Base-by-base conservation (phyloP, 2,329 filamentous ascomycete species). In the Trichoderma sp. region DNA sequence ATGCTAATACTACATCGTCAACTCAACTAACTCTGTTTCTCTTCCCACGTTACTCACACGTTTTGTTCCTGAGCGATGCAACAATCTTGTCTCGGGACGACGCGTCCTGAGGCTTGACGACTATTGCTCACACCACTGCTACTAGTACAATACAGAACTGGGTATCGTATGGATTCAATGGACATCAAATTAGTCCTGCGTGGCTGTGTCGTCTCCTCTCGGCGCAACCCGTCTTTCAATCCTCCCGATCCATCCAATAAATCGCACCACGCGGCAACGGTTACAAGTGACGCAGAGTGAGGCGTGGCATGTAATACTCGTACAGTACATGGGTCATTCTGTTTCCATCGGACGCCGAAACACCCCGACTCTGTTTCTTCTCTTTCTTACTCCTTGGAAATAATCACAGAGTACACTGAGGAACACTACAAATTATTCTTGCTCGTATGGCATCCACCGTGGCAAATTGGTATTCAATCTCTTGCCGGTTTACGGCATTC, bases 151-250 rank as follows among this genome's bases (percentile, higher is more conserved):
- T 27, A 45, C 41, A 45, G 18, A 18, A 45, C 41, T n/a, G 41
- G 41, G 41, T 45, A 45, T 45, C 16, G 41, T 45, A 45, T 45
- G 41, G 41, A 45, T 45, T 45, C 7, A 45, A n/a, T 45, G 41
- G 41, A 18, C 41, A 45, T 60, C 24, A 33, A 63, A 56, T 59
- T 71, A 71, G 53, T 31, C 21, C 27, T 60, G 18, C 53, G 67
- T 71, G 67, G 67, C 67, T 71, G 67, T 71, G 67, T 29, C n/a
- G 50, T 68, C 65, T 38, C 31, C 64, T 18, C n/a, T 67, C 53
- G 67, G 53, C 53, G 18, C 35, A 59, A 27, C 33, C 53, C 12
- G 16, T 35, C 66, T 38, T 18, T 60, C 12, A 41, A 59, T 59
- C 24, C 66, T 38, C 21, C 29, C 45, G 65, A n/a, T 27, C n/a